Conservation (phyloP, 116 monocot genomes). For the Iris pallida region DNA sequence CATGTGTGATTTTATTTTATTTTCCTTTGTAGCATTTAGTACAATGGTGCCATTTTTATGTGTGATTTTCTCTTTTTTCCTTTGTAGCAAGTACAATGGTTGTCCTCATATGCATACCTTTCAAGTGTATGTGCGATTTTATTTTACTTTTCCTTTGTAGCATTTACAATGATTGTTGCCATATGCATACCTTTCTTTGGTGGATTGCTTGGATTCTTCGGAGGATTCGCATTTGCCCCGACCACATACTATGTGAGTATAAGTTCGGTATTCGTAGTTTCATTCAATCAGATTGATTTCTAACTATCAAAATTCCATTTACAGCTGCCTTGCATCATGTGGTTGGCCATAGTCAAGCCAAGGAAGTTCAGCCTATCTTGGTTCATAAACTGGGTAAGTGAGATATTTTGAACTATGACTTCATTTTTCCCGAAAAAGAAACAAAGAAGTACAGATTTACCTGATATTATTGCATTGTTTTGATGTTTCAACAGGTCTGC, state of each 20-base stretch:
- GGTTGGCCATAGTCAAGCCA: constrained; percentile 57
- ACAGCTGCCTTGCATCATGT: constrained; percentile 70
- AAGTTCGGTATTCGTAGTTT: not conserved
- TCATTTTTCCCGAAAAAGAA: not conserved
- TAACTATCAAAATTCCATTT: not conserved
- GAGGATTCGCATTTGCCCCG: constrained; percentile 57
- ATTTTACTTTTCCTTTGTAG: constrained; percentile 9
- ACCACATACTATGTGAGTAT: constrained; percentile 46
- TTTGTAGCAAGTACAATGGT: no score
- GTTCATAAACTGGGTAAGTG: constrained; percentile 51
- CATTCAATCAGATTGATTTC: not conserved
- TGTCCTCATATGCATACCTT: no score
- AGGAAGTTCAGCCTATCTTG: constrained; percentile 51
- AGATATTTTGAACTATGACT: not conserved
- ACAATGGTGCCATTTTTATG: no score
- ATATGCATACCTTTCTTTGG: constrained; percentile 56
- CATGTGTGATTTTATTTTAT: no score
- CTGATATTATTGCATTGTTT: not conserved
- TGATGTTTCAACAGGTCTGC: constrained; percentile 30
- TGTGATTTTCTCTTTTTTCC: no score
- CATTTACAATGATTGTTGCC: constrained; percentile 32
- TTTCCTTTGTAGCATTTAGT: no score
- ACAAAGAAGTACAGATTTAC: not conserved
- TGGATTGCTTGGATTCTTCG: constrained; percentile 56
- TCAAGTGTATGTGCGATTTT: no score